Conservation (phyloP, 129 eudicot genomes). For the Solidago caesia region DNA sequence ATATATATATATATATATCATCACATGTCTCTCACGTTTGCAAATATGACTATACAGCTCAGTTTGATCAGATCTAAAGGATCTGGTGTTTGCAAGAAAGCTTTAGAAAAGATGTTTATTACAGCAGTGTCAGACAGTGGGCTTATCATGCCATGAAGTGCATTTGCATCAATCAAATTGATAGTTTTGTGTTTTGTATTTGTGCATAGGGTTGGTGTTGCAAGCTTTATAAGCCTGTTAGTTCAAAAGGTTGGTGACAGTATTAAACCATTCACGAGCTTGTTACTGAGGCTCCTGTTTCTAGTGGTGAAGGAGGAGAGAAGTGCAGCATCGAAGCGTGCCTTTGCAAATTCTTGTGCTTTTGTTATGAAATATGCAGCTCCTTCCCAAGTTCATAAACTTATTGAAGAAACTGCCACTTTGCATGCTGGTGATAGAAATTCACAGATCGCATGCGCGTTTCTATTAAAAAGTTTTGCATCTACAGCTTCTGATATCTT, state of each 20-base stretch:
- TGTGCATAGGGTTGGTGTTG: conserved; percentile 83
- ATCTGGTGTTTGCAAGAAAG: not conserved
- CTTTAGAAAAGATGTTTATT: not conserved
- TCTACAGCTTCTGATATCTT: conserved; percentile 76
- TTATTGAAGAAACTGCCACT: conserved; percentile 77
- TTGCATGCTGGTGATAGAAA: conserved; percentile 82
- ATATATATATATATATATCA: not conserved
- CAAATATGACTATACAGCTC: not conserved
- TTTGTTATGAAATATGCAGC: conserved; percentile 67
- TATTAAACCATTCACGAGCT: conserved; percentile 72
- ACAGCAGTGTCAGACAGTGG: not conserved
- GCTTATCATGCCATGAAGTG: conserved; percentile 7
- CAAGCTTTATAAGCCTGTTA: conserved; percentile 75
- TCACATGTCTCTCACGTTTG: not conserved
- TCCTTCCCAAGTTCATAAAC: conserved; percentile 76
- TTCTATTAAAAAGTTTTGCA: conserved; percentile 75
- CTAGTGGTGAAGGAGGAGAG: conserved; percentile 84
- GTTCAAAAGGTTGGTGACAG: conserved; percentile 79
- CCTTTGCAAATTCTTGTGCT: conserved; percentile 97
- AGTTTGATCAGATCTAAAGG: not conserved
- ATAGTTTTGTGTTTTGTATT: conserved; percentile 12
- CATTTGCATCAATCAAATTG: not conserved
- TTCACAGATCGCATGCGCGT: conserved; percentile 83
- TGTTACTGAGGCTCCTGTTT: conserved; percentile 73
- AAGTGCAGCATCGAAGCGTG: conserved; percentile 83